Base-by-base conservation (phyloP, 179 eudicot genomes). In the Spinacia oleracea region DNA sequence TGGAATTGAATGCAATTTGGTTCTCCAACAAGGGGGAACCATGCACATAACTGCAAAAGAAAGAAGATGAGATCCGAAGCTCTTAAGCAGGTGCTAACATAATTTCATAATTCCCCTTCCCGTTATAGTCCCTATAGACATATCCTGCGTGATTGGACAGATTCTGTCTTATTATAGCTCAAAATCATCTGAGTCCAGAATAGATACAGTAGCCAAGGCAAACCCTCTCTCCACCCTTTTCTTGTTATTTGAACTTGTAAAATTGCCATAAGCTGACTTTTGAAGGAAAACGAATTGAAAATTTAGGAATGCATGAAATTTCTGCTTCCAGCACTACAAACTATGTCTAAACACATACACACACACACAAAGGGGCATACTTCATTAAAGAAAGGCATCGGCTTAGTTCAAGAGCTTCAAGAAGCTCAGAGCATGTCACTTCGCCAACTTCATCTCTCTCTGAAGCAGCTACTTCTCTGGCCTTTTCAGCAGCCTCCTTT, bases 371-470 rank as follows among this genome's bases (percentile, higher is more conserved):
- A 18, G 45, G 71, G 50, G 11, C 60, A 45, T 79, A 92, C 99
- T 89, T 96, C 99, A 94, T 94, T 77, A 96, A 78, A 48, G 89
- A 65, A 77, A 96, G 89, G 79, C 98, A 96, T 70, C 99, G 97
- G 85, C 99, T 96, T 71, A 96, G 89, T 83, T 96, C 99, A 79
- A 96, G 97, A 88, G 99, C 99, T 92, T 96, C 99, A 74, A 96
- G 86, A 84, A 96, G 97, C 86, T 94, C 99, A 59, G 97, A 90
- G 74, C 97, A 96, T 31, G 98, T 94, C 88, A 91, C 76, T 86
- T 96, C 98, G 70, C 93, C 90, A 81, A 87, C 89, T 83, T 91
- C 99, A 80, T 96, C 99, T 67, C 90, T 88, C 80, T 88, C 97
- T 62, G 84, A 78, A 71, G 74, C 79, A 76, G 99, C 97, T 5